Conservation (phyloP, 306 rosid genomes). For the Astragalus glycyphyllos region DNA sequence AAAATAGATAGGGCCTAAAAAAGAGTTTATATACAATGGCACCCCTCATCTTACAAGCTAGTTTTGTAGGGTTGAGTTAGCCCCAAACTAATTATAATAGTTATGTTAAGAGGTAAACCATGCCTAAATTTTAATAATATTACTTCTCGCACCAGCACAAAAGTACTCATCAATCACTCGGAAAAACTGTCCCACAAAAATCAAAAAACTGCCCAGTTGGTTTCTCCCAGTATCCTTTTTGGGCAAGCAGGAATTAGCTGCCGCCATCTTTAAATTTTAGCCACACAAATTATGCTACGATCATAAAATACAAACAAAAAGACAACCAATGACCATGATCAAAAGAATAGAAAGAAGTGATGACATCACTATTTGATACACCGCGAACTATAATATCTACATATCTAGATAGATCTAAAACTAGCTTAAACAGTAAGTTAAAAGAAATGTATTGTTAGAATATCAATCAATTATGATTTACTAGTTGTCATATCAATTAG, state of each 20-base stretch:
- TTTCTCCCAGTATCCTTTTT: neutral
- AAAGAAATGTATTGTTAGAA: neutral
- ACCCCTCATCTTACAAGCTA: no score
- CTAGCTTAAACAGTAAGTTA: slow-evolving; percentile 13
- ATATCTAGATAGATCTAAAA: slow-evolving; percentile 14
- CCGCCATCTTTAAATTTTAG: neutral
- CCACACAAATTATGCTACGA: neutral
- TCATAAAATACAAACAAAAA: neutral
- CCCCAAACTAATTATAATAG: no score
- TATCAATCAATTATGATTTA: no score
- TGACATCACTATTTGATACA: neutral
- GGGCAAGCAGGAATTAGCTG: slow-evolving; percentile 1
- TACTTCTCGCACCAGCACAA: slow-evolving; percentile 1
- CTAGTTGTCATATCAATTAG: no score
- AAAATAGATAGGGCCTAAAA: no score
- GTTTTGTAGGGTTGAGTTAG: no score
- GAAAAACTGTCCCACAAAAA: neutral
- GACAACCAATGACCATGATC: neutral
- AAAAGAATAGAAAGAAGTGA: slow-evolving; percentile 11
- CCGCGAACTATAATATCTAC: neutral
- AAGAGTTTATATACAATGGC: no score
- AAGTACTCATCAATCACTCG: neutral
- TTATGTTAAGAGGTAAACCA: neutral
- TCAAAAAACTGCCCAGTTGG: neutral
- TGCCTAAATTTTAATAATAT: neutral